A percentile compares a stretch with the other conserved stretches of the same genome.
Evolutionary conservation across 2,329 filamentous ascomycete species (phyloP).

Genomic region (Fusarium tricinctum): DNA sequence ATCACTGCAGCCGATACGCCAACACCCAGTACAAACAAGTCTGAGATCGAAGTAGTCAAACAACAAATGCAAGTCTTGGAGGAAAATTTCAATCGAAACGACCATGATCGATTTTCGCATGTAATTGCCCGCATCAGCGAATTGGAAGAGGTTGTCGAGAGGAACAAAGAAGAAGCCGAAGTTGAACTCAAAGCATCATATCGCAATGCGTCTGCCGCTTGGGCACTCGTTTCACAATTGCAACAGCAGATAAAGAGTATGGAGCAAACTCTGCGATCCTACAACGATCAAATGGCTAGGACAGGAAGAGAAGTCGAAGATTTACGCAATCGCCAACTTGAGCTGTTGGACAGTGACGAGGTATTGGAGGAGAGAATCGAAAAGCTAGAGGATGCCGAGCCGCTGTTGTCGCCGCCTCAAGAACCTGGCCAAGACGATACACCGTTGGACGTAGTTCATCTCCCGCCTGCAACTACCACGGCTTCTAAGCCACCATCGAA

Average conservation of each 20-base stretch:
- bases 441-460: slow-evolving; percentile 21
- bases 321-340: slow-evolving; percentile 63
- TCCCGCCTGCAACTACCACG: slow-evolving; percentile 35
- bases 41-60: slow-evolving; percentile 51
- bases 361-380: slow-evolving; percentile 69
- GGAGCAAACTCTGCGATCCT: slow-evolving; percentile 56
- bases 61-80: slow-evolving; percentile 50
- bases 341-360: slow-evolving; percentile 65
- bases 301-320: slow-evolving; percentile 61
- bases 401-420: slow-evolving; percentile 44
- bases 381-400: slow-evolving; percentile 55
- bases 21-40: slow-evolving; percentile 65
- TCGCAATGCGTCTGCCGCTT: slow-evolving; percentile 67
- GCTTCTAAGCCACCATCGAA: slow-evolving; percentile 19
- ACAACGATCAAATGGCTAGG: slow-evolving; percentile 58
- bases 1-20: slow-evolving; percentile 62
- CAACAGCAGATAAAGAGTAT: slow-evolving; percentile 55
- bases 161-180: slow-evolving; percentile 64
- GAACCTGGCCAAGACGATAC: slow-evolving; percentile 34
- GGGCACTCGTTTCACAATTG: slow-evolving; percentile 65
- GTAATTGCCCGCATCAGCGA: slow-evolving; percentile 62
- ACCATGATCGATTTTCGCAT: slow-evolving; percentile 56
- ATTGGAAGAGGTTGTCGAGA: slow-evolving; percentile 69
- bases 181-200: slow-evolving; percentile 69
- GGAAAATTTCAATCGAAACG: slow-evolving; percentile 53